Evolutionary conservation across 768 basidiomycete genomes (phyloP), one percentile per base, ranked within the genome.

Genomic region (Panellus pusillus): DNA sequence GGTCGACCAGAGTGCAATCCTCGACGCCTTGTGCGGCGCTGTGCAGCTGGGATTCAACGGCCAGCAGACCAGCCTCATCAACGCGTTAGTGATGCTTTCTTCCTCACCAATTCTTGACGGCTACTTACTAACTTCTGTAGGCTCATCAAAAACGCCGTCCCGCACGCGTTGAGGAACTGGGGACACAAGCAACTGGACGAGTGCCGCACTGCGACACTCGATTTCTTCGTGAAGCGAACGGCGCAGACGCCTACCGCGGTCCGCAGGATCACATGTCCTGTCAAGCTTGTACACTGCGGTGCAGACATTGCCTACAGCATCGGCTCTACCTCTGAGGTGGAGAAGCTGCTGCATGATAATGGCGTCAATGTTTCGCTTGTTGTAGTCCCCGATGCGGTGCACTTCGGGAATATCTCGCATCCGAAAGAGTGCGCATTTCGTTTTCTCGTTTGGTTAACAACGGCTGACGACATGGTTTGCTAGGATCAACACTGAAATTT

Each of bases 251-350:
- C 58, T 6, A 52, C 47, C 3, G 56, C 55, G 9, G 43, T 65
- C n/a, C 41, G 63, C 31, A 57, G 55, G 36, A 57, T 65, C 35
- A n/a, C 24, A 6, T 62, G 63, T 45, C 65, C 63, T 31, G 35
- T 65, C 17, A 62, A 61, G 56, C 55, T 65, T 24, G 47, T 65
- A 6, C 61, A 65, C n/a, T 63, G 65, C 41, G 54, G 54, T 0
- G 61, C 65, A 45, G 68, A 67, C 38, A 67, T 68, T 50, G 63
- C 63, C 20, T 62, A 58, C 42, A 45, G 47, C 18, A 18, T 61
- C 49, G 61, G 50, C 28, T 52, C 50, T 44, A 58, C 52, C 19
- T 47, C 52, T 9, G 54, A 51, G 47, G 62, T 66, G 32, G 47
- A 43, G 38, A 43, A 55, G 35, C 52, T 55, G 31, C 62, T 71